Evolutionary conservation across 2,329 filamentous ascomycete species (phyloP).

Genomic region (Cercospora zeae-maydis): DNA sequence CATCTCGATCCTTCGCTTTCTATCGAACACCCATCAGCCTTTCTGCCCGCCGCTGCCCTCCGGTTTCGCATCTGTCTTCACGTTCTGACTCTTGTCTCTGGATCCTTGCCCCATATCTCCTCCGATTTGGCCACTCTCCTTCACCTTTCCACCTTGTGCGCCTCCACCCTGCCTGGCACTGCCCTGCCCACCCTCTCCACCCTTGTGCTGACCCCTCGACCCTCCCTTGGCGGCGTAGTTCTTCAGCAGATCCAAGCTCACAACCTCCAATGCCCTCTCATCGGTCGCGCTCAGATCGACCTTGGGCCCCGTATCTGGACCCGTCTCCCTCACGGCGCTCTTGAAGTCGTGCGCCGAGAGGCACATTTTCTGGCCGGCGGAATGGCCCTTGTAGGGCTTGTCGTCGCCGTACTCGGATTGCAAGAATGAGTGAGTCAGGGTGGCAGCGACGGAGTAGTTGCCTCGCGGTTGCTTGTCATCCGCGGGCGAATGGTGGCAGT

Average conservation of each 20-base stretch:
- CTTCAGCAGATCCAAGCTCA: conserved; percentile 17
- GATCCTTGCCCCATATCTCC: not conserved
- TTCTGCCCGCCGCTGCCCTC: not conserved
- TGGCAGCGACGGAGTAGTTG: conserved; percentile 22
- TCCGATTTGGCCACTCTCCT: conserved; percentile 10
- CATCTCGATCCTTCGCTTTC: not conserved
- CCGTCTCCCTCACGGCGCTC: conserved; percentile 19
- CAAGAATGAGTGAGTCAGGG: conserved; percentile 19
- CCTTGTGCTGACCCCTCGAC: not conserved
- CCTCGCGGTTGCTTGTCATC: conserved; percentile 11
- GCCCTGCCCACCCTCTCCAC: not conserved
- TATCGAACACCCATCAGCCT: not conserved
- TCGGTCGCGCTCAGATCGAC: conserved; percentile 19
- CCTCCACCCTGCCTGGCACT: not conserved
- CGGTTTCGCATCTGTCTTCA: not conserved
- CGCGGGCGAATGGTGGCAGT: conserved; percentile 16
- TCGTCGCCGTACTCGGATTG: conserved; percentile 23
- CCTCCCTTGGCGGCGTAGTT: conserved; percentile 14
- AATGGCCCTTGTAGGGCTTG: conserved; percentile 13
- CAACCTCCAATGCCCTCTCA: conserved; percentile 20
- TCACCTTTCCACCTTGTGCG: not conserved
- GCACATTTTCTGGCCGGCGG: conserved; percentile 20
- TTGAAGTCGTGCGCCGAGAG: conserved; percentile 19
- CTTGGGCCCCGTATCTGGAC: conserved; percentile 19
- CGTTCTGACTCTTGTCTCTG: not conserved